Evolutionary conservation across 2,329 filamentous ascomycete genomes (phyloP), one percentile per base, ranked within the genome.

Genomic region (Fusarium neocosmosporiellum): DNA sequence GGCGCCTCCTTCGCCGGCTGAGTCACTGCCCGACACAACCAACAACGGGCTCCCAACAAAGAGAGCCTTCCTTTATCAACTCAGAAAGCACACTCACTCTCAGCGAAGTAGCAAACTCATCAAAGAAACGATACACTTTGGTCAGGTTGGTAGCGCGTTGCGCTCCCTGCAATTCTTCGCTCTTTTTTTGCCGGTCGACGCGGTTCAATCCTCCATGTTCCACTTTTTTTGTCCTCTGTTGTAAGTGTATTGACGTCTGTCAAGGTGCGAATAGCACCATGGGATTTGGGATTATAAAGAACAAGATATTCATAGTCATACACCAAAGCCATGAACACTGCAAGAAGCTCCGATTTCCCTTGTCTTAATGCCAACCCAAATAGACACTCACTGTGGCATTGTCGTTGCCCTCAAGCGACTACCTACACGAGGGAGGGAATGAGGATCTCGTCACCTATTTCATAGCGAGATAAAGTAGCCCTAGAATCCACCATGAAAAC

Each of bases 81-180:
- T n/a, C 10, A 13, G 6, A 24, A 37, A 62, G 10, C 27, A 22
- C 18, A 11, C 1, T 54, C 6, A 20, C 18, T 11, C 16, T 46
- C 61, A 63, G 61, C 61, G 61, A 58, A 63, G 61, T 63, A 63
- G 61, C 50, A 34, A 14, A 63, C 43, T 20, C 14, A 62, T 11
- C 46, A 29, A 29, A 13, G 18, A 46, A 16, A 41, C 18, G 6
- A 8, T 3, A 3, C 11, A 33, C 11, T 59, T 65, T 72, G 60
- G 65, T 54, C 1, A 48, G 34, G 43, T 31, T 46, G 41, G 22
- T 46, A 18, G 41, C 41, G 41, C 14, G 41, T 46, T 46, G 41
- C 14, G 41, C 41, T 46, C 41, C 41, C 41, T 27, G 22, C 14
- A 22, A 22, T 41, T 41, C 41, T 46, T 46, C 41, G 41, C 16